phyloP scores from a whole-genome alignment of 1,284 basidiomycete species.

The Cronartium ribicola region DNA sequence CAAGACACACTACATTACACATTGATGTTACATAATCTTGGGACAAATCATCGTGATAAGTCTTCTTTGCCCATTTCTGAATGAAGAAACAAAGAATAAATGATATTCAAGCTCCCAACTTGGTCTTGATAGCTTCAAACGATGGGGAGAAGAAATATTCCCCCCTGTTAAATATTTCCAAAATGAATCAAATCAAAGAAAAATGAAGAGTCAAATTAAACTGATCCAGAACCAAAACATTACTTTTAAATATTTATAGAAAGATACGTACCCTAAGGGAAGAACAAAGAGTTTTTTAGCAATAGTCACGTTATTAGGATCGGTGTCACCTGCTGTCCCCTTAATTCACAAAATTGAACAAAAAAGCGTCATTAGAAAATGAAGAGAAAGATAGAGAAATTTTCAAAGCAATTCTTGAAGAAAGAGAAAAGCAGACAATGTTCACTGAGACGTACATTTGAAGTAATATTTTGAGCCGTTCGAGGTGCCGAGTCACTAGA shows the following conservation, averaged over 20 bases:
- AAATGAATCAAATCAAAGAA: no score
- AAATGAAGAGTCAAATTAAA: no score
- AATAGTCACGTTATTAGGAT: slow-evolving; percentile 32
- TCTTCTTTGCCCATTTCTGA: no score
- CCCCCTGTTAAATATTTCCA: background rate
- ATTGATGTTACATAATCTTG: no score
- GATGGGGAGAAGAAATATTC: slow-evolving; percentile 35
- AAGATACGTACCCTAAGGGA: slow-evolving; percentile 26
- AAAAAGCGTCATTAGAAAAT: background rate
- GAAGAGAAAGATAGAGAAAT: background rate
- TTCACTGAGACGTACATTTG: slow-evolving; percentile 4
- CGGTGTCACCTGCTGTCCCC: slow-evolving; percentile 21
- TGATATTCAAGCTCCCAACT: slow-evolving; percentile 1
- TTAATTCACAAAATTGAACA: slow-evolving; percentile 1
- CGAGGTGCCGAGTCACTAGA: slow-evolving; percentile 16
- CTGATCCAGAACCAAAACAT: no score
- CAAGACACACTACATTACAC: no score
- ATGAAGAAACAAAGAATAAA: no score
- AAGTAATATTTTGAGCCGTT: slow-evolving; percentile 35
- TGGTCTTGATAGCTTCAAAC: slow-evolving; percentile 25
- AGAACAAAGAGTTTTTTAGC: slow-evolving; percentile 22
- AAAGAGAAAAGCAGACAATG: background rate
- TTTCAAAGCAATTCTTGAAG: background rate
- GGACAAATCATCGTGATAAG: no score
- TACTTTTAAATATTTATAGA: no score